phyloP scores from a whole-genome alignment of 2,329 filamentous ascomycete species.

The Fusarium napiforme region DNA sequence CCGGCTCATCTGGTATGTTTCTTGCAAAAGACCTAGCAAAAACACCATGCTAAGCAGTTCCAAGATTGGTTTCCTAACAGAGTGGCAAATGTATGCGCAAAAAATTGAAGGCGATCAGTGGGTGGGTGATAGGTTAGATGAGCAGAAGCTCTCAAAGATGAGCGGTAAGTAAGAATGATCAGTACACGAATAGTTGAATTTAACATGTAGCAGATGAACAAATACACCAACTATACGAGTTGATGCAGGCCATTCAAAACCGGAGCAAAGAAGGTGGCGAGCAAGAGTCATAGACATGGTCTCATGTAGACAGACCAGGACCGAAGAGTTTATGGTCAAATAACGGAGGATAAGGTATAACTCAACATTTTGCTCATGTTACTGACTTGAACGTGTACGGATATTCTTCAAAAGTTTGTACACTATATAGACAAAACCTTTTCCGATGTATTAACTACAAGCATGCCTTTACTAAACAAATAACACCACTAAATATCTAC shows the following conservation, averaged over 20 bases:
- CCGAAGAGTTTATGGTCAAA: not conserved
- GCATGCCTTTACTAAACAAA: not conserved
- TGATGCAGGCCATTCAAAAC: constrained; percentile 83
- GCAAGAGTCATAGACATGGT: constrained; percentile 39
- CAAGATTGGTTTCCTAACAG: constrained; percentile 92
- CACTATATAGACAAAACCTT: constrained; percentile 27
- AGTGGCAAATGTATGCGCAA: constrained; percentile 97
- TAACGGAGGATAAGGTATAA: not conserved
- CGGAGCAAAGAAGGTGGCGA: constrained; percentile 43
- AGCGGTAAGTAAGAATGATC: constrained; percentile 72
- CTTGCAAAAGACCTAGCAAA: not conserved
- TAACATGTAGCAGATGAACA: constrained; percentile 76
- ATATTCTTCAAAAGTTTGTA: constrained; percentile 3
- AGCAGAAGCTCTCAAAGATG: constrained; percentile 88
- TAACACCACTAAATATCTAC: constrained; percentile 11
- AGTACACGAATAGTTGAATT: not conserved
- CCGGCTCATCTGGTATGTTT: constrained; percentile 84
- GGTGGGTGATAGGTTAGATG: constrained; percentile 86
- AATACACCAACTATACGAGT: constrained; percentile 89
- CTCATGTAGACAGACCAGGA: constrained; percentile 14
- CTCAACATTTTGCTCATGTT: not conserved
- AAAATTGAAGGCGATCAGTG: constrained; percentile 88
- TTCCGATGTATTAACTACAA: constrained; percentile 16
- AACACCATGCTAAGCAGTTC: constrained; percentile 10
- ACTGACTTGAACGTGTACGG: not conserved